These are phyloP conservation scores for Lumnitzera littorea DNA, from an alignment of 345 rosid species.

Conservation along the genomic window DNA sequence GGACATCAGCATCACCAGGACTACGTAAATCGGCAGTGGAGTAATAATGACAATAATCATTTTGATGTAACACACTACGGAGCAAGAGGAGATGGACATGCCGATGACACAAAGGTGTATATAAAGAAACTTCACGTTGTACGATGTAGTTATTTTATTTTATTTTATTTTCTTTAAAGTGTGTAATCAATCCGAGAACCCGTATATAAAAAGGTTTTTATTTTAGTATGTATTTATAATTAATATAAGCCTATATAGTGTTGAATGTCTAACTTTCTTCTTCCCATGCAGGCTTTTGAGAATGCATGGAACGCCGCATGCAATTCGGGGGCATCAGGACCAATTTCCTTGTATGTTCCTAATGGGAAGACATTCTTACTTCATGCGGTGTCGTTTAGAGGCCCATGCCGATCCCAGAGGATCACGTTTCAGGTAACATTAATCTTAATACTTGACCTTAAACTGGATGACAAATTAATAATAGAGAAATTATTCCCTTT, in stretches of 20 bases:
- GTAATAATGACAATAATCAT: no score
- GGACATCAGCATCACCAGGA: no score
- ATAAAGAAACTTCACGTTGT: no score
- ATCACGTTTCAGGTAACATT: conserved; percentile 18
- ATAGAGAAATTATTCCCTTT: not conserved
- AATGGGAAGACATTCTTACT: conserved; percentile 20
- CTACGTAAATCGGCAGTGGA: no score
- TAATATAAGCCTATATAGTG: no score
- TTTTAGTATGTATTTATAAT: no score
- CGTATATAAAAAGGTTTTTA: no score
- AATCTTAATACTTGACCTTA: not conserved
- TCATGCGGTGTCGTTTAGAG: conserved; percentile 27
- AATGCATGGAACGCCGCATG: conserved; percentile 36
- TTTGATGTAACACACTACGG: conserved; percentile 28
- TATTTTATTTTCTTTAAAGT: not conserved
- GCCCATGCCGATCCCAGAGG: conserved; percentile 24
- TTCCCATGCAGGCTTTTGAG: conserved; percentile 23
- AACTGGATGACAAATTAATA: not conserved
- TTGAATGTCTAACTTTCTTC: not conserved
- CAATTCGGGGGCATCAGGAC: conserved; percentile 6
- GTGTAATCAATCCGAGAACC: not conserved
- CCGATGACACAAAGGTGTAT: conserved; percentile 27
- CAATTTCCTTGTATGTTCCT: conserved; percentile 21
- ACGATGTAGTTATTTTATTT: not conserved
- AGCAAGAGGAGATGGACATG: conserved; percentile 26